Evolutionary conservation across 768 basidiomycete genomes (phyloP).

Genomic region (Candolleomyces eurysporus): DNA sequence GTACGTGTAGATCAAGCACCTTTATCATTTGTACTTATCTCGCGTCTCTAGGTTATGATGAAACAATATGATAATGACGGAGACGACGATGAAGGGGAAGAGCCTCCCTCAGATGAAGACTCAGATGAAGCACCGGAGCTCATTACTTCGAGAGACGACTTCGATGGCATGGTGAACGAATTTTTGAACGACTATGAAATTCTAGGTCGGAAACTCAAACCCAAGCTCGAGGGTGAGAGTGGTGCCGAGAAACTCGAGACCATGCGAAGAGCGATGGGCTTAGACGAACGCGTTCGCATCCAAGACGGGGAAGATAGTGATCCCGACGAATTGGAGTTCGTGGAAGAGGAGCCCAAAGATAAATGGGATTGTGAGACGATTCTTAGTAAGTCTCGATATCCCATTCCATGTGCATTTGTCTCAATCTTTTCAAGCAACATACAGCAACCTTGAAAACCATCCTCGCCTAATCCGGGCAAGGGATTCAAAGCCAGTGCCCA

Average conservation of each 20-base stretch:
- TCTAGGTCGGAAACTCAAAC: slow-evolving; percentile 82
- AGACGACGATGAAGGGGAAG: slow-evolving; percentile 38
- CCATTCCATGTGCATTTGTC: neutral
- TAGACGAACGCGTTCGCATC: slow-evolving; percentile 54
- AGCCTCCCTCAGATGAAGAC: slow-evolving; percentile 30
- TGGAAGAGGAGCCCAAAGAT: slow-evolving; percentile 63
- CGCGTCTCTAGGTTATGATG: slow-evolving; percentile 59
- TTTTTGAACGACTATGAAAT: slow-evolving; percentile 92
- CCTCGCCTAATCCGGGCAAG: slow-evolving; percentile 81
- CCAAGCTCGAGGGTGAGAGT: slow-evolving; percentile 67
- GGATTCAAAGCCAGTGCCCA: slow-evolving; percentile 50
- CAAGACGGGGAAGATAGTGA: slow-evolving; percentile 45
- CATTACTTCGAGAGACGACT: slow-evolving; percentile 83
- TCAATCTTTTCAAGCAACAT: slow-evolving; percentile 64
- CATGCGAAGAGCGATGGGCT: slow-evolving; percentile 75
- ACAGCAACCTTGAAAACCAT: slow-evolving; percentile 97
- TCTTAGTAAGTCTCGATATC: slow-evolving; percentile 58
- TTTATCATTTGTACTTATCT: neutral
- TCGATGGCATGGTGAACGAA: slow-evolving; percentile 87
- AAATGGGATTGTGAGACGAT: slow-evolving; percentile 98
- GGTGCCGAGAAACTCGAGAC: slow-evolving; percentile 79
- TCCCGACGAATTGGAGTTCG: slow-evolving; percentile 38
- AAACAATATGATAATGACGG: slow-evolving; percentile 74
- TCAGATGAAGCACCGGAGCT: slow-evolving; percentile 70
- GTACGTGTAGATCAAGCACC: slow-evolving; percentile 37